Base-by-base conservation (phyloP, 768 basidiomycete species). In the Tylopilus sp. region DNA sequence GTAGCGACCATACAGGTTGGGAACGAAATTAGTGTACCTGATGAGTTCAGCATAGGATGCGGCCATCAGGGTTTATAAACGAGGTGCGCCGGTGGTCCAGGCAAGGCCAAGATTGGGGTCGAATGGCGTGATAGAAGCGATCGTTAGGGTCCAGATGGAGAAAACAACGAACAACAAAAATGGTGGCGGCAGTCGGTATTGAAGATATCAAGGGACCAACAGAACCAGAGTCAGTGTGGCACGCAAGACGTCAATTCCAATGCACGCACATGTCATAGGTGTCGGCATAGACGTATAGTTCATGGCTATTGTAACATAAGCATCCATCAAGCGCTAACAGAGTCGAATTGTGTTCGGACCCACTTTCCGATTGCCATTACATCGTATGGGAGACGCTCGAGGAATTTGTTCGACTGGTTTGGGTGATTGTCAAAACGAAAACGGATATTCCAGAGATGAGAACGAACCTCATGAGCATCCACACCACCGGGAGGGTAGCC, bases 321-420 rank as follows among this genome's bases (percentile, higher is more conserved):
- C 23, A 35, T 42, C 20, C 2, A 17, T 5, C 22, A 26, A 23
- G 31, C 20, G 15, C 13, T 3, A 33, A 11, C 17, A 25, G 11
- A 25, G 6, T 5, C 1, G 23, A 30, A 15, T 13, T 7, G 36
- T 22, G 13, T 21, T 31, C 11, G 5, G n/a, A 69, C 86, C 36
- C 61, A 85, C 82, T 94, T 95, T 62, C 93, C 92, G 45, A 93
- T 91, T 3, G 89, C 71, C 63, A 93, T 79, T 3, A 91, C 61
- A 62, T 95, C 93, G 61, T 91, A 95, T 0, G 86, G 86, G 18
- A 95, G 73, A 49, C 80, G 69, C 20, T 79, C 70, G 56, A 94
- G 73, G 66, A 92, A 85, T 61, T 85, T 71, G 67, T 91, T 90
- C n/a, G 87, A 71, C 85, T 88, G 50, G 48, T 45, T 41, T 44